These are phyloP conservation scores for Diutina ranongensis DNA, from an alignment of 1,139 yeast genomes.

Conservation along the genomic window DNA sequence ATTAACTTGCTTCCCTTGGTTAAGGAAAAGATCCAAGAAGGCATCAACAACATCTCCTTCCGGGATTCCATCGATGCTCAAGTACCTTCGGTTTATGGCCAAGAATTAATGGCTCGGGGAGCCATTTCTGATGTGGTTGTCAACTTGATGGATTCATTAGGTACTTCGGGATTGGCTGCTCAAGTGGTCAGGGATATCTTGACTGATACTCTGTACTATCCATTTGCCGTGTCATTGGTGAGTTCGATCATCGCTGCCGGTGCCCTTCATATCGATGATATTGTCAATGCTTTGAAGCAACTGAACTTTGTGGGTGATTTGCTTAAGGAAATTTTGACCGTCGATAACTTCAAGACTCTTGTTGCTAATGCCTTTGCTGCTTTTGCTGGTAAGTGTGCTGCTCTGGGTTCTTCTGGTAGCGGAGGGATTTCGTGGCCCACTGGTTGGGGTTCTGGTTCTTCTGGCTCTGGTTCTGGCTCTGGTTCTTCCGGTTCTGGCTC, in stretches of 20 bases:
- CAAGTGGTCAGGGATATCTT: slow-evolving; percentile 30
- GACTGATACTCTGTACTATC: slow-evolving; percentile 28
- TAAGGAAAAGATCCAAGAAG: slow-evolving; percentile 12
- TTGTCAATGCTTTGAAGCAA: slow-evolving; percentile 21
- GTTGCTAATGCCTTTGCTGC: slow-evolving; percentile 36
- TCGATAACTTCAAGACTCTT: slow-evolving; percentile 29
- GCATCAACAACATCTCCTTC: neutral
- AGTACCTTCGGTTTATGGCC: slow-evolving; percentile 6
- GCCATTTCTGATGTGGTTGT: slow-evolving; percentile 15
- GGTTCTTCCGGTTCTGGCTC: slow-evolving; percentile 18
- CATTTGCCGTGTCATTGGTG: slow-evolving; percentile 31
- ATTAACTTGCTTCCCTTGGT: slow-evolving; percentile 21
- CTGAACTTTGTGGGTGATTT: slow-evolving; percentile 32
- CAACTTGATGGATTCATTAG: slow-evolving; percentile 34
- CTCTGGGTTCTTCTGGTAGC: slow-evolving; percentile 7
- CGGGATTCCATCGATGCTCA: neutral
- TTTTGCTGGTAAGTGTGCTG: slow-evolving; percentile 31
- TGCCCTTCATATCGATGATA: slow-evolving; percentile 19
- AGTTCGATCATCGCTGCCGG: slow-evolving; percentile 18
- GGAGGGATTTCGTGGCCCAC: neutral
- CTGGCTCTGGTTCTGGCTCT: slow-evolving; percentile 11
- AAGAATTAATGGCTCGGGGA: slow-evolving; percentile 6
- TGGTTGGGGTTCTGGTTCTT: neutral
- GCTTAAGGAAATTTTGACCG: slow-evolving; percentile 28
- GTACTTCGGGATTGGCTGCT: slow-evolving; percentile 32